phyloP scores from a whole-genome alignment of 2,329 filamentous ascomycete genomes.

The Alternaria sp. region DNA sequence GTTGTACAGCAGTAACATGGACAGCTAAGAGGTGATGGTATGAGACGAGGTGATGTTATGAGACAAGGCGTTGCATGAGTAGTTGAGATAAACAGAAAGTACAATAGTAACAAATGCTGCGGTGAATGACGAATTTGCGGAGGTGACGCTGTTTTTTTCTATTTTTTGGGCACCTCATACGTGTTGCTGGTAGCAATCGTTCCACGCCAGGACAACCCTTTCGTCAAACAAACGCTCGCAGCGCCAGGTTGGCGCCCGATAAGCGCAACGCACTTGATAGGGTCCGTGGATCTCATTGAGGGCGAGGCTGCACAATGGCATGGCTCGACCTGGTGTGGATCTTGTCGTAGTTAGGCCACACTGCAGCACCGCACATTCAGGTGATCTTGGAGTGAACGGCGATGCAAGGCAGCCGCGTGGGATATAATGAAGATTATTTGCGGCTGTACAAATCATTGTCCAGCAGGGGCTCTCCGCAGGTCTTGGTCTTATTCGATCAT shows the following conservation, averaged over 20 bases:
- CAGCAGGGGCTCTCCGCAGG: not conserved
- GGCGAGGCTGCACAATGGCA: conserved; percentile 1
- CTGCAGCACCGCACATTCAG: not conserved
- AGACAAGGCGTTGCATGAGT: too few relatives aligned
- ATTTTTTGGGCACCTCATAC: not conserved
- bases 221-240: not conserved
- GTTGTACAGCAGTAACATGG: not conserved
- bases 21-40: not conserved
- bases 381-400: not conserved
- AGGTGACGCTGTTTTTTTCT: not conserved
- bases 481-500: not conserved
- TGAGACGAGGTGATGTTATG: not conserved
- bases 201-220: conserved; percentile 11
- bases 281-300: not conserved
- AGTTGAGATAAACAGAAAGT: not conserved
- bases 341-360: not conserved
- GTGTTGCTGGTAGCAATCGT: not conserved
- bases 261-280: conserved; percentile 12
- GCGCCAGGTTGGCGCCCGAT: not conserved
- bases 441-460: not conserved
- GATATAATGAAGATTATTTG: not conserved
- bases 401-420: not conserved
- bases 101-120: not conserved
- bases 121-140: not conserved
- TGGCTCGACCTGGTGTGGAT: not conserved